Evolutionary conservation across 306 rosid species (phyloP).

Genomic region (Trichosanthes truncata): DNA sequence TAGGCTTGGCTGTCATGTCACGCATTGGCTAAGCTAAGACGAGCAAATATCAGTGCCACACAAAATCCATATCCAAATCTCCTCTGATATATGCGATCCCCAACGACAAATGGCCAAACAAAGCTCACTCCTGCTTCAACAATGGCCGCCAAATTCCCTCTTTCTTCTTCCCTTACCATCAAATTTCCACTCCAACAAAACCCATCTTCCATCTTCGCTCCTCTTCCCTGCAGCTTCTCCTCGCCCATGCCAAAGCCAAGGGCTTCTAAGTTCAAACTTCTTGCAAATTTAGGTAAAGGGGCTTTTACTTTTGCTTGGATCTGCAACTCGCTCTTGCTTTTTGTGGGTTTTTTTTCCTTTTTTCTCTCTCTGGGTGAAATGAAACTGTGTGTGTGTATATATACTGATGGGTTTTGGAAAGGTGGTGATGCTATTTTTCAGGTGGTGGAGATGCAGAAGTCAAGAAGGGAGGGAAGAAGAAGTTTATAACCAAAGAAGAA

Average conservation of each 20-base stretch:
- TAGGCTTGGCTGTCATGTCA: not conserved
- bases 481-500: slow-evolving; percentile 81
- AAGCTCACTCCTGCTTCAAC: slow-evolving; percentile 10
- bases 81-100: slow-evolving; percentile 21
- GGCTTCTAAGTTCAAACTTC: slow-evolving; percentile 33
- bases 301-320: not conserved
- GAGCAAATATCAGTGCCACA: slow-evolving; percentile 7
- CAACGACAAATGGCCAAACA: slow-evolving; percentile 17
- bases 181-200: slow-evolving; percentile 28
- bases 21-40: not conserved
- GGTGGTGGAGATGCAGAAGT: slow-evolving; percentile 68
- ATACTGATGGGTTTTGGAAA: not conserved
- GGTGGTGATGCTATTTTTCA: slow-evolving; percentile 19
- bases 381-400: not conserved
- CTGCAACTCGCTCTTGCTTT: not conserved
- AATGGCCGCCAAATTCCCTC: slow-evolving; percentile 58
- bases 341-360: not conserved
- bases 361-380: not conserved
- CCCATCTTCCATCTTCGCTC: slow-evolving; percentile 23
- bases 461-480: slow-evolving; percentile 62
- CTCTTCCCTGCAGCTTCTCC: slow-evolving; percentile 7
- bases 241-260: slow-evolving; percentile 26
- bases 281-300: slow-evolving; percentile 51
- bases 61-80: slow-evolving; percentile 29
- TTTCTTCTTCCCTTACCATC: slow-evolving; percentile 38